Conservation (phyloP, 805 yeast genomes). For the Saturnispora quitensis region DNA sequence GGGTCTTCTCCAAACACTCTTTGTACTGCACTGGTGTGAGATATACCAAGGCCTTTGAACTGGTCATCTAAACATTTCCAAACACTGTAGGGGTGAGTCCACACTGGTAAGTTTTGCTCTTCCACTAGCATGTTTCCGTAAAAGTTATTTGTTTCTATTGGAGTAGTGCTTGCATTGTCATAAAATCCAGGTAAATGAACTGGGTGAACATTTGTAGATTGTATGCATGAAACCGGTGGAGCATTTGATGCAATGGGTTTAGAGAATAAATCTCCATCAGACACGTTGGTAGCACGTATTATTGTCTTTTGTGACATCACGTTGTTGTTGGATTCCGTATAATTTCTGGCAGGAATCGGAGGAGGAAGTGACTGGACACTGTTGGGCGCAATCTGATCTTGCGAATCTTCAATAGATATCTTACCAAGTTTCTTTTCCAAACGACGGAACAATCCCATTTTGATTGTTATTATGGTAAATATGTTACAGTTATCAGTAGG, state of each 20-base stretch:
- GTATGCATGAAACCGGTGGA: conserved; percentile 17
- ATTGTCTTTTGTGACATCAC: not conserved
- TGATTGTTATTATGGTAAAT: not conserved
- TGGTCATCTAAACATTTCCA: conserved; percentile 44
- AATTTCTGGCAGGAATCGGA: conserved; percentile 20
- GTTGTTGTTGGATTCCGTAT: conserved; percentile 1
- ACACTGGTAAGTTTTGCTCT: conserved; percentile 56
- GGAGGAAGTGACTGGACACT: conserved; percentile 13
- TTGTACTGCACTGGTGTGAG: conserved; percentile 51
- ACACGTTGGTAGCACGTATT: not conserved
- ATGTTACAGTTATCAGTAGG: not conserved
- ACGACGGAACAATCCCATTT: conserved; percentile 19
- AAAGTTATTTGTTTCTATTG: conserved; percentile 67
- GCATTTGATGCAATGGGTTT: conserved; percentile 14
- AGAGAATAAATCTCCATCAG: conserved; percentile 14
- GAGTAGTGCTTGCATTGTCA: conserved; percentile 30
- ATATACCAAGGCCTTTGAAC: conserved; percentile 53
- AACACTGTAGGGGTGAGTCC: conserved; percentile 76
- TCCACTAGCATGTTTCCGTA: conserved; percentile 65
- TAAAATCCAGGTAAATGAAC: conserved; percentile 49
- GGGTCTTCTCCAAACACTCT: conserved; percentile 65
- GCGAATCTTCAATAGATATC: not conserved
- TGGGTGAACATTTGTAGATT: conserved; percentile 57
- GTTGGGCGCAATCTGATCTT: not conserved
- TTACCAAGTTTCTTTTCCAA: conserved; percentile 1